Conservation (phyloP, 1,139 yeast species). For the Citeromyces hawaiiensis region DNA sequence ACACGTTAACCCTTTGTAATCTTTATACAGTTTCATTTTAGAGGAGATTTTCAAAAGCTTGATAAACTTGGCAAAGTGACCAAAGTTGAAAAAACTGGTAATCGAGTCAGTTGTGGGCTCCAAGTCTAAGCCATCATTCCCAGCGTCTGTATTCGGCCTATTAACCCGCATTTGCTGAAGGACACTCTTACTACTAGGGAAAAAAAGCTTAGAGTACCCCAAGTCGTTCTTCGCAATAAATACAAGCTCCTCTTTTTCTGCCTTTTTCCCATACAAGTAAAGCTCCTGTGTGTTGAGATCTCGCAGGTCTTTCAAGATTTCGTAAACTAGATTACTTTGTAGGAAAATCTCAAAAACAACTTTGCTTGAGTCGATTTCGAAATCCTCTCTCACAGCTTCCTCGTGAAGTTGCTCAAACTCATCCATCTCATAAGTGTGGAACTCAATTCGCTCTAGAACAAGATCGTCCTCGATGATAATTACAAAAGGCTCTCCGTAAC, state of each 20-base stretch:
- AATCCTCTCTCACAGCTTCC: conserved; percentile 8
- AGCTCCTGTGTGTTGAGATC: conserved; percentile 52
- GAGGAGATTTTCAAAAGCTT: conserved; percentile 43
- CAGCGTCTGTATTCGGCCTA: conserved; percentile 15
- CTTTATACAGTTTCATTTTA: conserved; percentile 48
- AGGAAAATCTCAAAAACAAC: conserved; percentile 53
- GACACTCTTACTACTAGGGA: conserved; percentile 52
- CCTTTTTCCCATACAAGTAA: conserved; percentile 26
- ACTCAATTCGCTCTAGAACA: conserved; percentile 61
- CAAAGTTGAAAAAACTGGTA: conserved; percentile 30
- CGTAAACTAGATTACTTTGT: conserved; percentile 50
- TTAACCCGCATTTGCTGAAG: conserved; percentile 35
- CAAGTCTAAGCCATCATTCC: conserved; percentile 11
- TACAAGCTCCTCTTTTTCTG: conserved; percentile 19
- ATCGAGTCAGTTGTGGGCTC: conserved; percentile 5
- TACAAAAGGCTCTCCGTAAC: conserved; percentile 54
- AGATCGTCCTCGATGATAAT: conserved; percentile 60
- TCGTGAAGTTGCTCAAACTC: conserved; percentile 9
- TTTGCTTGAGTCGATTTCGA: conserved; percentile 34
- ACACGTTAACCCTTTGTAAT: conserved; percentile 37
- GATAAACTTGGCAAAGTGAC: conserved; percentile 36
- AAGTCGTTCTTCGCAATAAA: conserved; percentile 57
- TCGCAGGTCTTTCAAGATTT: conserved; percentile 53
- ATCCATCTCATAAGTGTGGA: conserved; percentile 35
- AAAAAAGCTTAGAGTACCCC: conserved; percentile 54